Evolutionary conservation across 176 grass and related monocot species (phyloP).

Genomic region (Calamus simplicifolius): DNA sequence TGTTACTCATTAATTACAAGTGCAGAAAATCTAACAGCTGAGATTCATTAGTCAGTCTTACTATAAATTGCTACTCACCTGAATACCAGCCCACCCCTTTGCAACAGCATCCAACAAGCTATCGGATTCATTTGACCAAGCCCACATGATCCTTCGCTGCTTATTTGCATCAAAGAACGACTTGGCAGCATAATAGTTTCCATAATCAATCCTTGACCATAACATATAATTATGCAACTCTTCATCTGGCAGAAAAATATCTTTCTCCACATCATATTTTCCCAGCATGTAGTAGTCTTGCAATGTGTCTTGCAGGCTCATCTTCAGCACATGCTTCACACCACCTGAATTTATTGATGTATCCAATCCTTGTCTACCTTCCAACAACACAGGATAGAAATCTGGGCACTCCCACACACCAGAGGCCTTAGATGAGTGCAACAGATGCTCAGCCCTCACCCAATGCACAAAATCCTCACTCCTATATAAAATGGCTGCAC

Average conservation of each 20-base stretch:
- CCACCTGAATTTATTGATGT: no score
- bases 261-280: conserved; percentile 35
- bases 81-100: conserved; percentile 76
- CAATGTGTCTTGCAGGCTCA: conserved; percentile 48
- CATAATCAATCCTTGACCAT: conserved; percentile 44
- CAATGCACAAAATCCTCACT: conserved; percentile 39
- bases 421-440: no score
- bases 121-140: conserved; percentile 71
- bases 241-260: conserved; percentile 47
- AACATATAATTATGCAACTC: conserved; percentile 21
- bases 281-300: conserved; percentile 59
- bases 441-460: no score
- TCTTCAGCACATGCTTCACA: conserved; percentile 54
- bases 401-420: no score
- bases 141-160: conserved; percentile 55
- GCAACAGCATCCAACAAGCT: conserved; percentile 10
- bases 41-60: no score
- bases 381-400: no score
- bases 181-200: conserved; percentile 42
- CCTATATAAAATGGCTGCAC: conserved; percentile 45
- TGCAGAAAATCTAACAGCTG: no score
- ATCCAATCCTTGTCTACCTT: no score
- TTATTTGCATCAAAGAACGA: conserved; percentile 51
- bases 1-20: no score
- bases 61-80: conserved; percentile 11